Percentiles rank a stretch among this genome's conserved stretches.
These are phyloP conservation scores for Mallotus repandus DNA, from an alignment of 441 rosid species.

Conservation along the genomic window DNA sequence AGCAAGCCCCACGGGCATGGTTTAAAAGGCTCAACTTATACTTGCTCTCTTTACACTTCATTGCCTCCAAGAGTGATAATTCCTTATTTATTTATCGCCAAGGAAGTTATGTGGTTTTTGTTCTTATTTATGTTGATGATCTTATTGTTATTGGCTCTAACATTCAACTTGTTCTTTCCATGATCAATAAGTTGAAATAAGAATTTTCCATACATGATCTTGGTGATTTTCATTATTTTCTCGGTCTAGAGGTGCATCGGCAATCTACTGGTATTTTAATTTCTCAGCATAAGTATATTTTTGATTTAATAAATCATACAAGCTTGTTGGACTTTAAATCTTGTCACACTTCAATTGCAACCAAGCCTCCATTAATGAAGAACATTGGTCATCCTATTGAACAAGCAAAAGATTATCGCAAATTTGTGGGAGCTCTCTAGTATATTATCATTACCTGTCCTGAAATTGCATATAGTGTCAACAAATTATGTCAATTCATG, in stretches of 20 bases:
- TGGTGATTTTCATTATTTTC: not conserved
- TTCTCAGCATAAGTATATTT: too few relatives aligned
- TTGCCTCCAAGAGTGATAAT: not conserved
- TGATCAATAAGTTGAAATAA: too few relatives aligned
- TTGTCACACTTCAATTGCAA: not conserved
- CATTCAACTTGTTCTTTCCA: too few relatives aligned
- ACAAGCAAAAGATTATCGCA: too few relatives aligned
- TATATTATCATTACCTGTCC: not conserved
- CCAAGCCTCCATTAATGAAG: not conserved
- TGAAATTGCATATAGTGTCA: not conserved
- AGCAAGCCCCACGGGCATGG: not conserved
- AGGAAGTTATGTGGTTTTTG: not conserved
- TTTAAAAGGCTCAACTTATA: not conserved
- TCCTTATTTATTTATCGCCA: too few relatives aligned
- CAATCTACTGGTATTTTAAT: not conserved
- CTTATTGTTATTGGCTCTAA: not conserved
- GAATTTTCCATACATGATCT: not conserved
- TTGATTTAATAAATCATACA: not conserved
- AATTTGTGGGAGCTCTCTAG: not conserved
- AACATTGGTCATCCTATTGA: not conserved
- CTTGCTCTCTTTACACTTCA: too few relatives aligned
- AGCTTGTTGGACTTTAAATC: not conserved
- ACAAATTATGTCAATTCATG: not conserved
- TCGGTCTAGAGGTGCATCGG: not conserved
- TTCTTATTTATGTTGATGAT: not conserved